Percentiles rank a stretch among this genome's conserved stretches.
Evolutionary conservation across 768 basidiomycete species (phyloP).

Genomic region (Calocybe cyanea): DNA sequence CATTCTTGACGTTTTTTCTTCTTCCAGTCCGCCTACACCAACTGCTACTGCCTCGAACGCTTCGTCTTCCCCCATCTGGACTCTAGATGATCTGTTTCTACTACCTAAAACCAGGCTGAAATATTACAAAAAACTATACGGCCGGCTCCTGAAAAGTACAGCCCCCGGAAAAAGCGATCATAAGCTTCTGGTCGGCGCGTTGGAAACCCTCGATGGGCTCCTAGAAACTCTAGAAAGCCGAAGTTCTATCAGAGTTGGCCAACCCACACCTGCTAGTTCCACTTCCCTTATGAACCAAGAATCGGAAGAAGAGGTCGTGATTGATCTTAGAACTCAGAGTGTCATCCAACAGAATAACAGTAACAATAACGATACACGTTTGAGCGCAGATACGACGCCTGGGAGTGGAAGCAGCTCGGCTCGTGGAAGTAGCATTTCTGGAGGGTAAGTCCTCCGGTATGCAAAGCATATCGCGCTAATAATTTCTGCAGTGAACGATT

Average conservation of each 20-base stretch:
- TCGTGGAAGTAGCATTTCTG: slow-evolving; percentile 49
- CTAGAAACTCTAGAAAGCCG: slow-evolving; percentile 63
- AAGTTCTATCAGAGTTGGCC: slow-evolving; percentile 48
- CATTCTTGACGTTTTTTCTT: slow-evolving; percentile 69
- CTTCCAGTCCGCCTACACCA: slow-evolving; percentile 54
- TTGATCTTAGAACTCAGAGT: slow-evolving; percentile 46
- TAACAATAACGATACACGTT: slow-evolving; percentile 16
- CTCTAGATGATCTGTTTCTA: slow-evolving; percentile 83
- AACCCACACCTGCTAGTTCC: slow-evolving; percentile 13
- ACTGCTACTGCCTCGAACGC: slow-evolving; percentile 30
- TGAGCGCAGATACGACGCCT: slow-evolving; percentile 26
- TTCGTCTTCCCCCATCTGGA: slow-evolving; percentile 55
- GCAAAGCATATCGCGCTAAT: slow-evolving; percentile 5
- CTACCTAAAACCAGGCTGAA: slow-evolving; percentile 80
- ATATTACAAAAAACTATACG: slow-evolving; percentile 92
- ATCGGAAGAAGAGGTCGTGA: slow-evolving; percentile 53
- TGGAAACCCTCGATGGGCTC: slow-evolving; percentile 77
- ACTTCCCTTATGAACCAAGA: slow-evolving; percentile 24
- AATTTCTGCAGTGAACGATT: slow-evolving; percentile 43
- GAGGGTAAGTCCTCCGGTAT: slow-evolving; percentile 40
- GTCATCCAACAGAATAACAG: slow-evolving; percentile 22
- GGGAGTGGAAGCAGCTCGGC: slow-evolving; percentile 51
- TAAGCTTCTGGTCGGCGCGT: slow-evolving; percentile 69
- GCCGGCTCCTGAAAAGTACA: slow-evolving; percentile 80
- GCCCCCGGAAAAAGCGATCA: slow-evolving; percentile 86